Evolutionary conservation across 305 asterid species (phyloP).

Genomic region (Solanum hybrid): DNA sequence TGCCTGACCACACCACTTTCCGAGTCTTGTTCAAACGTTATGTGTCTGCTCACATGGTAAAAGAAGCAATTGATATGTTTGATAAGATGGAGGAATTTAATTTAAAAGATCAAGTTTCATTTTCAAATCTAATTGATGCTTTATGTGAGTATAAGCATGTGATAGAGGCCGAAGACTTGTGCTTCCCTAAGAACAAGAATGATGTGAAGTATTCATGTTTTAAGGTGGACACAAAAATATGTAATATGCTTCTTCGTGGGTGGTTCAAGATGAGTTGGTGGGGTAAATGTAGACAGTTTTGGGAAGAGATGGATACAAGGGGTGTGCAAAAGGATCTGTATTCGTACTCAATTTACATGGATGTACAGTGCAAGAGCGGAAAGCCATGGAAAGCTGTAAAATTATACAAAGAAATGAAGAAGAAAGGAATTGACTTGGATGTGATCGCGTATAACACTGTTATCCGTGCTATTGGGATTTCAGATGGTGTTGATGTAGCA

Average conservation of each 20-base stretch:
- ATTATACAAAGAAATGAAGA: conserved; percentile 75
- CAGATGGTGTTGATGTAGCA: conserved; percentile 74
- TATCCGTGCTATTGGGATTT: conserved; percentile 59
- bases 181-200: conserved; percentile 37
- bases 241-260: conserved; percentile 79
- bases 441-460: conserved; percentile 75
- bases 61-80: conserved; percentile 70
- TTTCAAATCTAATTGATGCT: conserved; percentile 67
- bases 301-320: conserved; percentile 85
- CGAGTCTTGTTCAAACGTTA: conserved; percentile 71
- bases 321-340: conserved; percentile 61
- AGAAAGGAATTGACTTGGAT: conserved; percentile 55
- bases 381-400: conserved; percentile 85
- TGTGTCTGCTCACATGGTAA: conserved; percentile 62
- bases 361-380: conserved; percentile 68
- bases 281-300: conserved; percentile 69
- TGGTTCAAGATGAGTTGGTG: conserved; percentile 83
- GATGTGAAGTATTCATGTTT: conserved; percentile 19
- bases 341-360: conserved; percentile 86
- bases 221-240: conserved; percentile 37
- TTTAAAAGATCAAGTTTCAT: conserved; percentile 63
- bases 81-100: conserved; percentile 40
- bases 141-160: conserved; percentile 87
- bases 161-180: conserved; percentile 75
- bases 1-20: conserved; percentile 66